Evolutionary conservation across 1,139 yeast genomes (phyloP).

Genomic region (Candida dubliniensis): DNA sequence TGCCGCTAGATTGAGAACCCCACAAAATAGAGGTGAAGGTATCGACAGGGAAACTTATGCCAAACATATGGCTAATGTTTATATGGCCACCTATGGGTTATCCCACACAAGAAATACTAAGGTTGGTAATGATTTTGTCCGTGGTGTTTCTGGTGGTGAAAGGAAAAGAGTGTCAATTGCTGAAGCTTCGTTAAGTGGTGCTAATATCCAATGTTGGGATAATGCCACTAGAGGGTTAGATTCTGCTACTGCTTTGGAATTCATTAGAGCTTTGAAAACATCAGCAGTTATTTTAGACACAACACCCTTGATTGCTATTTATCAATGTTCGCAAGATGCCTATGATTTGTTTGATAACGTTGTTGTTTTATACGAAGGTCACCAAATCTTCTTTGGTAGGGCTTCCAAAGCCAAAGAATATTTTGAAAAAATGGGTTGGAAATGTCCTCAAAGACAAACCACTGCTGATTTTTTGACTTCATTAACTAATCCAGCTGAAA

Average conservation of each 20-base stretch:
- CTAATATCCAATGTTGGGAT: constrained; percentile 58
- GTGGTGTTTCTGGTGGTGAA: constrained; percentile 48
- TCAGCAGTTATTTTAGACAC: constrained; percentile 58
- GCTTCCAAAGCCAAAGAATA: constrained; percentile 57
- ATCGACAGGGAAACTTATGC: constrained; percentile 42
- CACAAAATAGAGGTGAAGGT: constrained; percentile 36
- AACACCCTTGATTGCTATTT: constrained; percentile 73
- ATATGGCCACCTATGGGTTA: constrained; percentile 45
- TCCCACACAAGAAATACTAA: constrained; percentile 35
- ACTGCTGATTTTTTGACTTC: constrained; percentile 82
- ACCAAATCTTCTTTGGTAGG: constrained; percentile 74
- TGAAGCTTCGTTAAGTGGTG: constrained; percentile 39
- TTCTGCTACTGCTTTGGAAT: constrained; percentile 68
- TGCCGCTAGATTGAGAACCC: constrained; percentile 44
- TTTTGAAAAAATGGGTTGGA: constrained; percentile 49
- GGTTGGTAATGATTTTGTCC: constrained; percentile 38
- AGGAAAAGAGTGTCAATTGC: constrained; percentile 47
- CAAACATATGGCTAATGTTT: constrained; percentile 41
- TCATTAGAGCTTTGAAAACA: constrained; percentile 64
- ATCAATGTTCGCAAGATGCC: constrained; percentile 43
- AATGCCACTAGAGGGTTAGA: constrained; percentile 64
- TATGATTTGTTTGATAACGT: constrained; percentile 69
- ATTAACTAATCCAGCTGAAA: constrained; percentile 67
- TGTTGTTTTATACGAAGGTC: constrained; percentile 70
- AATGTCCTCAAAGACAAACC: constrained; percentile 73